phyloP scores from a whole-genome alignment of 805 yeast species.

The Teunomyces atbi region DNA sequence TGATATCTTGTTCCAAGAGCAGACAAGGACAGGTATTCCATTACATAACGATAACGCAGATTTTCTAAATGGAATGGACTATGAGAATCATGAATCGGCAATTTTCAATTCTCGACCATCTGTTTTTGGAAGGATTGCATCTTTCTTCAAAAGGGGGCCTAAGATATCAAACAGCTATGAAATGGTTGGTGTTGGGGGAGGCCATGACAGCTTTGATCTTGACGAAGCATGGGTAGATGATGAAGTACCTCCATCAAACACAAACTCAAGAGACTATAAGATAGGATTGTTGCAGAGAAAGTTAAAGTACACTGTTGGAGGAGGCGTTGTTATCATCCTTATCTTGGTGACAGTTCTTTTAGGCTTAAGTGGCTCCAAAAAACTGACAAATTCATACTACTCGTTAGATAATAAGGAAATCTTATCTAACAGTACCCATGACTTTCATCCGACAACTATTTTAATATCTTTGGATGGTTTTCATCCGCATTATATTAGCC shows the following conservation, averaged over 20 bases:
- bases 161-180: slow-evolving; percentile 9
- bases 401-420: neutral
- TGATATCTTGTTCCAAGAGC: slow-evolving; percentile 26
- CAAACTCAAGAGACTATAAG: slow-evolving; percentile 22
- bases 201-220: slow-evolving; percentile 3
- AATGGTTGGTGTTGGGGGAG: slow-evolving; percentile 6
- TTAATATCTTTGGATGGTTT: slow-evolving; percentile 84
- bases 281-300: slow-evolving; percentile 23
- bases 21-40: slow-evolving; percentile 1
- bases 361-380: neutral
- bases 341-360: neutral
- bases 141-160: slow-evolving; percentile 3
- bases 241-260: neutral
- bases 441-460: slow-evolving; percentile 76
- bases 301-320: slow-evolving; percentile 11
- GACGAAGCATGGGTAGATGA: slow-evolving; percentile 4
- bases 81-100: slow-evolving; percentile 14
- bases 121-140: slow-evolving; percentile 4
- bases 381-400: neutral
- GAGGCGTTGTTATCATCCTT: slow-evolving; percentile 9
- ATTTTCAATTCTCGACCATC: neutral
- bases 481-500: slow-evolving; percentile 81
- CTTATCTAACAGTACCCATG: slow-evolving; percentile 61
- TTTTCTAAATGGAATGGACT: slow-evolving; percentile 24
- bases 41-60: slow-evolving; percentile 3